Evolutionary conservation across 352 stramenopile species (phyloP), one percentile per base, ranked within the genome.

Genomic region (Pythium rhizo-oryzae): DNA sequence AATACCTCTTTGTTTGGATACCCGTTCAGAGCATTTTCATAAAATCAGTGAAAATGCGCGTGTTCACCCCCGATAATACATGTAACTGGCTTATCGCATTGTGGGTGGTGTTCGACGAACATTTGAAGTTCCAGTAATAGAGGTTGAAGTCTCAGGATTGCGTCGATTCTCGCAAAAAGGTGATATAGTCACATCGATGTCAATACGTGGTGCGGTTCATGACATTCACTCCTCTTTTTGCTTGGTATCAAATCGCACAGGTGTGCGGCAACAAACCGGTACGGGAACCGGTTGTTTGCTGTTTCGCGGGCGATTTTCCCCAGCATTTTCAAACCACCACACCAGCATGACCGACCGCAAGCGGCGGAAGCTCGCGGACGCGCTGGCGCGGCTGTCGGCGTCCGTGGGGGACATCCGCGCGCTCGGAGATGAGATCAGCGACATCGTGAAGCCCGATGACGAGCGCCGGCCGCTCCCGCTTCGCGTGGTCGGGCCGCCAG

Each of bases 391-490:
- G 33, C 55, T 69, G 15, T 28, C 44, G 44, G 62, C 62, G 30
- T 69, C 44, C 11, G 62, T 64, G 23, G 55, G 50, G 15, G 62
- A 69, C n/a, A 63, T 69, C 43, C 62, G 62, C 44, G 24, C 44
- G 25, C 44, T 69, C 2, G 62, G 62, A 6, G 62, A 69, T 21
- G 62, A 69, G 54, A n/a, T 69, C 54, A 69, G 62, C 35, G 41
- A 16, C 1, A 51, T 69, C n/a, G 62, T 59, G 44, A 69, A 59
- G 62, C 16, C 54, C 1, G 55, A 69, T 4, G 35, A 15, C 44
- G 47, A 51, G 43, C 18, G 30, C 18, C 16, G 12, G n/a, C 8
- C 30, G 6, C 33, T 64, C 21, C 50, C 62, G 62, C 62, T 69
- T 30, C 62, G 62, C 21, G 33, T 69, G 5, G 54, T 56, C 54